phyloP scores from a whole-genome alignment of 371 early-diverging fungal species.

The Haplosporangium sp. region DNA sequence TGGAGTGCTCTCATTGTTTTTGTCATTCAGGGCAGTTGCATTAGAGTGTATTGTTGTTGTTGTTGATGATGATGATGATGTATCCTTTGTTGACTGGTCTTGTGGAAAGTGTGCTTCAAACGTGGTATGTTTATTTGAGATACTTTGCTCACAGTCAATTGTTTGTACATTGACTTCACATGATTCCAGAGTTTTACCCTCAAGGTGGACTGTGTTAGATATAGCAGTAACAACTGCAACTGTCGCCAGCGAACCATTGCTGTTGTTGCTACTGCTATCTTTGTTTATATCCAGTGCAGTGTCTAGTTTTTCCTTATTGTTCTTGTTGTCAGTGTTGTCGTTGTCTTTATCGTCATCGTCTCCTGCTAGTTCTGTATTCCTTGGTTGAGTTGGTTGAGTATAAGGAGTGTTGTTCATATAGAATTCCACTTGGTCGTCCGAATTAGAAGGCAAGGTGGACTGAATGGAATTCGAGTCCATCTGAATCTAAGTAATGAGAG shows the following conservation, averaged over 20 bases:
- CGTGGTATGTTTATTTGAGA: neutral
- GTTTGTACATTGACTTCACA: constrained; percentile 6
- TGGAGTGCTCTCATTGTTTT: constrained; percentile 14
- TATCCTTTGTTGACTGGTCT: constrained; percentile 10
- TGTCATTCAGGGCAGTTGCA: neutral
- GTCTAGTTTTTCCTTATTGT: neutral
- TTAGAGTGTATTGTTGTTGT: constrained; percentile 1
- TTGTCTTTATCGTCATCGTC: constrained; percentile 28
- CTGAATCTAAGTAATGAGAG: neutral
- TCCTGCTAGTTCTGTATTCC: constrained; percentile 31
- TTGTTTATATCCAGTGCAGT: no score
- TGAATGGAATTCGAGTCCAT: neutral
- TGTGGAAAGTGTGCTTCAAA: constrained; percentile 8
- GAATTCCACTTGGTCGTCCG: constrained; percentile 9
- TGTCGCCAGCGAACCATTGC: constrained; percentile 41
- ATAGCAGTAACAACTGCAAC: constrained; percentile 17
- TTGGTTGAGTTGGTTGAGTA: neutral
- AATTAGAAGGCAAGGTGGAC: neutral
- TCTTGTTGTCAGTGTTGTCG: neutral
- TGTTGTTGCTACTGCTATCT: neutral
- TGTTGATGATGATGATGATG: constrained; percentile 4
- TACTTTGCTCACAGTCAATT: neutral
- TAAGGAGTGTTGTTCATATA: constrained; percentile 38
- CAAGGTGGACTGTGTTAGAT: no score
- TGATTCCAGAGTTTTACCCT: neutral